A percentile compares a stretch with the other conserved stretches of the same genome.
These are phyloP conservation scores for Cercis canadensis DNA, from an alignment of 306 rosid genomes.

Conservation along the genomic window DNA sequence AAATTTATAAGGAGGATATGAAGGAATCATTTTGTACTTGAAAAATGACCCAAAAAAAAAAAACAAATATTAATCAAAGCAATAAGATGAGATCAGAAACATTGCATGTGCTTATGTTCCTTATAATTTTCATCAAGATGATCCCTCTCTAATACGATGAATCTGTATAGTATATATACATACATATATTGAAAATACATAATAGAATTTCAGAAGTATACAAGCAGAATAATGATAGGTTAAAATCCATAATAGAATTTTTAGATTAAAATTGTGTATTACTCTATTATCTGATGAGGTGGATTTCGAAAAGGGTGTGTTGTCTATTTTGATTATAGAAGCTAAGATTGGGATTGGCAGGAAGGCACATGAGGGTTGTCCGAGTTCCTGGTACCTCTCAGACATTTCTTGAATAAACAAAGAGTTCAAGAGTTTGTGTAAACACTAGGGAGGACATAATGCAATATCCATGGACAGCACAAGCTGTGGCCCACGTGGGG, in stretches of 20 bases:
- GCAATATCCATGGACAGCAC: constrained; percentile 41
- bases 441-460: constrained; percentile 47
- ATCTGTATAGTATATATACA: constrained; percentile 15
- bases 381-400: constrained; percentile 36
- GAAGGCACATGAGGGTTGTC: constrained; percentile 59
- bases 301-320: constrained; percentile 41
- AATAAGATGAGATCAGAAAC: constrained; percentile 55
- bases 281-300: constrained; percentile 45
- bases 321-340: constrained; percentile 22
- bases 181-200: not conserved
- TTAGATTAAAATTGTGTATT: constrained; percentile 33
- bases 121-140: constrained; percentile 31
- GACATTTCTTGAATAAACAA: constrained; percentile 43
- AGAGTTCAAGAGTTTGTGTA: constrained; percentile 40
- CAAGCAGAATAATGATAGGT: constrained; percentile 36
- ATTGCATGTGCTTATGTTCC: constrained; percentile 57
- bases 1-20: constrained; percentile 34
- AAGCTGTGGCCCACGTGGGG: constrained; percentile 37
- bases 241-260: no score
- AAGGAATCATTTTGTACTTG: constrained; percentile 37
- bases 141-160: constrained; percentile 35
- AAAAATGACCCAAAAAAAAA: constrained; percentile 36
- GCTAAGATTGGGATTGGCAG: constrained; percentile 25
- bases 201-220: constrained; percentile 36
- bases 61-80: constrained; percentile 21